Conservation (phyloP, 805 yeast species). For the Saccharomycopsis guyanensis region DNA sequence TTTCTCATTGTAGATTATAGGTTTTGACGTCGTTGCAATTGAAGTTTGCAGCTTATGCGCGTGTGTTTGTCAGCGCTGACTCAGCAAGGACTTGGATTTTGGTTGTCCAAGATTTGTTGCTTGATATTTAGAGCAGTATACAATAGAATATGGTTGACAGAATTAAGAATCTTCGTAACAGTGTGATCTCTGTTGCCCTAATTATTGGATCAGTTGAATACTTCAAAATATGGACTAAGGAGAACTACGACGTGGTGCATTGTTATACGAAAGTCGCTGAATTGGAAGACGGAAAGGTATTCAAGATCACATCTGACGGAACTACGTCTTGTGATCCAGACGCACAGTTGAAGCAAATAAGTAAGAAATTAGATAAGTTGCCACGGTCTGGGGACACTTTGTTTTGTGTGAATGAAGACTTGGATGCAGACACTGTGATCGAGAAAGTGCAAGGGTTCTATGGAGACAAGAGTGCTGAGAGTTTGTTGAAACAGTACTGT, state of each 20-base stretch:
- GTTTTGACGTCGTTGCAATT: too few species aligned
- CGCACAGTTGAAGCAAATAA: conserved; percentile 19
- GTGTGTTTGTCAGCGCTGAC: too few species aligned
- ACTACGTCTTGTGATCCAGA: conserved; percentile 19
- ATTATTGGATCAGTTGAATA: conserved; percentile 20
- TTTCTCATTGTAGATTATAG: background rate
- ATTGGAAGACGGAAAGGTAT: conserved; percentile 4
- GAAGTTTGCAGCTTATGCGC: too few species aligned
- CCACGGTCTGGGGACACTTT: background rate
- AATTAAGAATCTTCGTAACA: conserved; percentile 12
- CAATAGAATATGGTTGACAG: conserved; percentile 19
- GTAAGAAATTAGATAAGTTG: conserved; percentile 14
- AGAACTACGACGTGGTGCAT: conserved; percentile 21
- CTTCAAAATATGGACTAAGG: conserved; percentile 19
- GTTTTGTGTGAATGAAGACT: conserved; percentile 17
- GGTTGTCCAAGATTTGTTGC: too few species aligned
- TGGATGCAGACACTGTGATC: conserved; percentile 15
- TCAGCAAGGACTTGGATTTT: too few species aligned
- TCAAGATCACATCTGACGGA: conserved; percentile 18
- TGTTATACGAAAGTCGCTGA: conserved; percentile 19
- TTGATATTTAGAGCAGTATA: too few species aligned
- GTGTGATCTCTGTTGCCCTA: conserved; percentile 12
- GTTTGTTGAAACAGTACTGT: conserved; percentile 12
- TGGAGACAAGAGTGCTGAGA: conserved; percentile 2
- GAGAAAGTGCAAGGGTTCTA: conserved; percentile 20